A percentile compares a stretch with the other conserved stretches of the same genome.
Conservation (phyloP, 495 filamentous ascomycete genomes). For the Tuber brumale region DNA sequence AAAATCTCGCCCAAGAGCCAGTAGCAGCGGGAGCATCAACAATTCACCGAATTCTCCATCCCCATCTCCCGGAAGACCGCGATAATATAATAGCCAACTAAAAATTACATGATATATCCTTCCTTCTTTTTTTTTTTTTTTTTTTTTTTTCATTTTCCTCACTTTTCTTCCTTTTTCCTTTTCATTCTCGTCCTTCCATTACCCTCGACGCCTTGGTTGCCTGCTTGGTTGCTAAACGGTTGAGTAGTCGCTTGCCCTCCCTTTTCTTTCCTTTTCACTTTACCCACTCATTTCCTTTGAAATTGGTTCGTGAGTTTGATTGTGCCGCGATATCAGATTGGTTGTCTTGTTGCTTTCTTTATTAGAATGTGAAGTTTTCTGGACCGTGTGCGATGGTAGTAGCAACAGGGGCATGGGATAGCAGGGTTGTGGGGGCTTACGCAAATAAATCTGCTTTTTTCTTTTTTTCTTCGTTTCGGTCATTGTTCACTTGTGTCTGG, state of each 20-base stretch:
- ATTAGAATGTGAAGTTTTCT: neutral
- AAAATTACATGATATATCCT: neutral
- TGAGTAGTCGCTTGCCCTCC: neutral
- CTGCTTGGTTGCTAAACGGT: neutral
- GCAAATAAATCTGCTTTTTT: neutral
- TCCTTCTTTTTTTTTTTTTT: neutral
- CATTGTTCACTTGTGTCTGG: neutral
- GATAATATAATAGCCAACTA: slow-evolving; percentile 7
- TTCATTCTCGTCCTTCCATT: neutral
- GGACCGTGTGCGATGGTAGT: neutral
- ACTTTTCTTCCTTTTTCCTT: neutral
- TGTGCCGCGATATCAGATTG: neutral
- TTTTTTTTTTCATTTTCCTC: neutral
- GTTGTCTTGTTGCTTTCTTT: neutral
- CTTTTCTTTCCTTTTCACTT: neutral
- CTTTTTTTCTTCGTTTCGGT: too few species aligned
- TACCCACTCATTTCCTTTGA: neutral
- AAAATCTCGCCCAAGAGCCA: slow-evolving; percentile 38
- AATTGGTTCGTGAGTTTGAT: neutral
- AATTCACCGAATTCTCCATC: slow-evolving; percentile 17
- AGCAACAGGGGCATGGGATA: neutral
- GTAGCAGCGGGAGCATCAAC: slow-evolving; percentile 21
- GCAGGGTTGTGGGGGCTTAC: neutral
- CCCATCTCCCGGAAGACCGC: slow-evolving; percentile 14
- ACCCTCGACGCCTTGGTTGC: neutral